A percentile compares a stretch with the other conserved stretches of the same genome.
Conservation (phyloP, 352 stramenopile species). For the Phytophthora pistaciae region DNA sequence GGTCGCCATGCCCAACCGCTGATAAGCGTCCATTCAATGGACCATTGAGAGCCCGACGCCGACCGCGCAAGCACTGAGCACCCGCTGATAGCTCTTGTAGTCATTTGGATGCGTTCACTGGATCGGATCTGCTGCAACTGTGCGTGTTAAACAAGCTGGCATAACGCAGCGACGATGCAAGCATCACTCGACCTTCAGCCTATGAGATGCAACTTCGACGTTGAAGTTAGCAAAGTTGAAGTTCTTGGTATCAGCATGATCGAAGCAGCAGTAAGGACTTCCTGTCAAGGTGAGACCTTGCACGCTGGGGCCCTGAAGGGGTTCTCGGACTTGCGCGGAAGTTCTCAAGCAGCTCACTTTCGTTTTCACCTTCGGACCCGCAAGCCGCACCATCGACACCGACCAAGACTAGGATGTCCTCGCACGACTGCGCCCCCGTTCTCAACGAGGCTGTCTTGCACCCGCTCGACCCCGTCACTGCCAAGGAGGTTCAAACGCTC, state of each 20-base stretch:
- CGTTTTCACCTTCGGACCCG: not conserved
- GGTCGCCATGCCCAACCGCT: too few relatives aligned
- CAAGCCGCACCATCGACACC: not conserved
- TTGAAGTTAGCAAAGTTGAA: constrained; percentile 7
- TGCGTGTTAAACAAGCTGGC: constrained; percentile 6
- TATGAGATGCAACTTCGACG: constrained; percentile 20
- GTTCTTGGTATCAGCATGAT: constrained; percentile 3
- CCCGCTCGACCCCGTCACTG: constrained; percentile 45
- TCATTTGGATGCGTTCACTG: not conserved
- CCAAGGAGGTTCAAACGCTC: constrained; percentile 35
- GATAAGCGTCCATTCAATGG: too few relatives aligned
- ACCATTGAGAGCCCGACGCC: not conserved
- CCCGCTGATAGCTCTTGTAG: not conserved
- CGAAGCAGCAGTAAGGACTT: not conserved
- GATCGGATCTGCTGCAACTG: constrained; percentile 7
- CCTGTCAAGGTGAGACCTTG: not conserved
- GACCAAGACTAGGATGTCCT: not conserved
- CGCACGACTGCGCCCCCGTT: not conserved
- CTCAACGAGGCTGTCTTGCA: constrained; percentile 14
- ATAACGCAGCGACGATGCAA: not conserved
- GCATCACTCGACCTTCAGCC: constrained; percentile 7
- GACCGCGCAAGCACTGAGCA: not conserved
- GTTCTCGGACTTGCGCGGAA: not conserved
- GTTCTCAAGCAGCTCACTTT: not conserved
- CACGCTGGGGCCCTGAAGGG: not conserved